Evolutionary conservation across 257 asterid genomes (phyloP).

Genomic region (Euphrasia confusa): DNA sequence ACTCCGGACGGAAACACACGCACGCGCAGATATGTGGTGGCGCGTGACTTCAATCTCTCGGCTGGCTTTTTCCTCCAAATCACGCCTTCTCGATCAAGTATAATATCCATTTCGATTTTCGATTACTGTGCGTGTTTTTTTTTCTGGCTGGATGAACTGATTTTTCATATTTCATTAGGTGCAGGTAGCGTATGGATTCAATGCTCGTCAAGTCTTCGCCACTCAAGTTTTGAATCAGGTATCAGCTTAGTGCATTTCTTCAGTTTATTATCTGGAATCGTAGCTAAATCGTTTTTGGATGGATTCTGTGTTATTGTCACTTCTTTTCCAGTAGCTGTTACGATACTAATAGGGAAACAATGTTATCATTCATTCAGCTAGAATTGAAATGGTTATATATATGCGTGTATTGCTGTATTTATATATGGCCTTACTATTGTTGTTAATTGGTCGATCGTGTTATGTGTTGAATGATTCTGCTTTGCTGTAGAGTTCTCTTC

Average conservation of each 20-base stretch:
- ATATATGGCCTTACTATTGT: too few species aligned
- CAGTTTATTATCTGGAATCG: slow-evolving; percentile 3
- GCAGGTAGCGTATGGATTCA: slow-evolving; percentile 47
- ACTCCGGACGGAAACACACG: slow-evolving; percentile 12
- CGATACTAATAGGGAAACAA: neutral
- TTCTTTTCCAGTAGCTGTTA: neutral
- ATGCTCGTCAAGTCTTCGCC: slow-evolving; percentile 37
- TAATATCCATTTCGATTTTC: slow-evolving; percentile 7
- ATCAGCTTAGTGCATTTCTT: slow-evolving; percentile 18
- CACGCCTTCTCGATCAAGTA: slow-evolving; percentile 52
- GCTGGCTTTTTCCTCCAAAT: slow-evolving; percentile 40
- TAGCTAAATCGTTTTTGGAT: neutral
- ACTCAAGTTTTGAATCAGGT: slow-evolving; percentile 55
- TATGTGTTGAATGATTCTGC: too few species aligned
- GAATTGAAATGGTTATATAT: neutral
- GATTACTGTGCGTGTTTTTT: neutral
- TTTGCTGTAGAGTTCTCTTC: too few species aligned
- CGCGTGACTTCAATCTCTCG: slow-evolving; percentile 50
- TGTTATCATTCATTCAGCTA: neutral
- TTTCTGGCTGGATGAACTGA: neutral
- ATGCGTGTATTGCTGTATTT: too few species aligned
- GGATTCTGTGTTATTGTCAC: slow-evolving; percentile 3
- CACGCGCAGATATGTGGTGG: slow-evolving; percentile 57
- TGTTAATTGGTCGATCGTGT: too few species aligned
- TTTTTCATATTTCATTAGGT: slow-evolving; percentile 14